These are phyloP conservation scores for Ochetophila trinervis DNA, from an alignment of 306 rosid species.

Conservation along the genomic window DNA sequence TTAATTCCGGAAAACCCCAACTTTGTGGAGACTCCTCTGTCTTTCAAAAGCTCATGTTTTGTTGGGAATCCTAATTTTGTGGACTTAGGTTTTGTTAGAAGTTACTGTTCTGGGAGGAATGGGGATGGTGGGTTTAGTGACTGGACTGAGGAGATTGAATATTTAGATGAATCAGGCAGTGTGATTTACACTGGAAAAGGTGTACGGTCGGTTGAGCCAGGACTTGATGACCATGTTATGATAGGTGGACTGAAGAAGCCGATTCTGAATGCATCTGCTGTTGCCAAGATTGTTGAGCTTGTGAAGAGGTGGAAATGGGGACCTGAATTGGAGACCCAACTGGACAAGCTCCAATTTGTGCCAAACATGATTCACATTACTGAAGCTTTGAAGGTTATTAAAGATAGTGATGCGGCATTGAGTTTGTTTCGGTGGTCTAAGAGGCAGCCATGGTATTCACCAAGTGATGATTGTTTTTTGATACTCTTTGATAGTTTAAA, in stretches of 20 bases:
- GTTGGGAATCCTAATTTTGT: constrained; percentile 5
- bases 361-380: constrained; percentile 72
- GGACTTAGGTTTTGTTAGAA: constrained; percentile 26
- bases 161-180: constrained; percentile 81
- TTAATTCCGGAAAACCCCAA: constrained; percentile 13
- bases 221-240: constrained; percentile 90
- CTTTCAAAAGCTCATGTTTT: constrained; percentile 16
- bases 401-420: constrained; percentile 59
- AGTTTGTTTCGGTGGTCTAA: constrained; percentile 90
- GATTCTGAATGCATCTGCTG: constrained; percentile 66
- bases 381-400: constrained; percentile 65
- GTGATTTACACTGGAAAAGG: constrained; percentile 82
- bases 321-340: constrained; percentile 88
- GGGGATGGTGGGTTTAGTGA: constrained; percentile 34
- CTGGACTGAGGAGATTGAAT: constrained; percentile 89
- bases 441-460: constrained; percentile 81
- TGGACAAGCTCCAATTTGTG: constrained; percentile 79
- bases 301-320: constrained; percentile 98
- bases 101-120: constrained; percentile 40
- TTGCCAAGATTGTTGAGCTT: constrained; percentile 84
- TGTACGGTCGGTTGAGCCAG: constrained; percentile 74
- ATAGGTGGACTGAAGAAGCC: constrained; percentile 77
- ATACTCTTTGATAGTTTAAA: constrained; percentile 71
- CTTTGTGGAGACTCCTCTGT: constrained; percentile 25
- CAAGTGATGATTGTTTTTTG: constrained; percentile 67